Percentiles rank a stretch among this genome's conserved stretches.
These are phyloP conservation scores for Cyclotella baltica DNA, from an alignment of 108 stramenopile genomes.

Conservation along the genomic window DNA sequence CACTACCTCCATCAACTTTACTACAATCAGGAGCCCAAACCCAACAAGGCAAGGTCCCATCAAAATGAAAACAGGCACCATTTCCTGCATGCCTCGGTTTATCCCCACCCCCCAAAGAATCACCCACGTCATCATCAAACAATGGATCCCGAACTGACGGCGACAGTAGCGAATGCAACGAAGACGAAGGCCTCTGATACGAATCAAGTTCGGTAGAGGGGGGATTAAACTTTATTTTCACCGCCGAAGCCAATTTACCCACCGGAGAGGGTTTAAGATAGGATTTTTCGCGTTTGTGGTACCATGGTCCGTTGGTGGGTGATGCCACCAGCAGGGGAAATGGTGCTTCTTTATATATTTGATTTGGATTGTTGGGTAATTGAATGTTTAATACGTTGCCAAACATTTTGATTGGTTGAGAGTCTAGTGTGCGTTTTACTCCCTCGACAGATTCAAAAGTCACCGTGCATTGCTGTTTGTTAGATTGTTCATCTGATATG, in stretches of 20 bases:
- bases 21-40: conserved; percentile 24
- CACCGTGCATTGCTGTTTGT: neutral
- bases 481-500: neutral
- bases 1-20: neutral
- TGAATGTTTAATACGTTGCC: conserved; percentile 6
- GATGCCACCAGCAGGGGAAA: conserved; percentile 37
- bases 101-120: neutral
- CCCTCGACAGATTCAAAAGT: conserved; percentile 24
- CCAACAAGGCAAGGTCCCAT: conserved; percentile 31
- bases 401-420: conserved; percentile 28
- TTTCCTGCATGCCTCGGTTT: neutral
- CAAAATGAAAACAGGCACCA: conserved; percentile 21
- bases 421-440: neutral
- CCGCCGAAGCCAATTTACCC: conserved; percentile 4
- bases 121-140: conserved; percentile 39
- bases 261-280: conserved; percentile 9
- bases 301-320: conserved; percentile 32
- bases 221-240: neutral
- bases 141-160: conserved; percentile 14
- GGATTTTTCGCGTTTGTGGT: conserved; percentile 1
- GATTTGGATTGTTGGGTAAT: neutral
- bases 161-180: conserved; percentile 31
- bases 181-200: conserved; percentile 8
- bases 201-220: neutral
- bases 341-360: neutral